phyloP scores from a whole-genome alignment of 2,329 filamentous ascomycete genomes.

The Westerdykella ornata region DNA sequence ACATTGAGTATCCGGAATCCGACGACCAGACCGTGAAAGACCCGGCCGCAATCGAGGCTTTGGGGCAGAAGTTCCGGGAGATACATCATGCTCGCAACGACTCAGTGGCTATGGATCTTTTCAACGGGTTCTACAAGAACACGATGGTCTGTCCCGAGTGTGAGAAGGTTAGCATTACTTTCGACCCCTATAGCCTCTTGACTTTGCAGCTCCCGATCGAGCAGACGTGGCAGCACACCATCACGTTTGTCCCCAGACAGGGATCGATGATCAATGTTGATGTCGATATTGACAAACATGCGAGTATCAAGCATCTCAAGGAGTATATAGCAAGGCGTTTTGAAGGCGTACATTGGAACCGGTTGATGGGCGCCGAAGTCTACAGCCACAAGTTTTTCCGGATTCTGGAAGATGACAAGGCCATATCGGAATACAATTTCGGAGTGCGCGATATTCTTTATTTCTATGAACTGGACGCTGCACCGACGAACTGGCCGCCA shows the following conservation, averaged over 20 bases:
- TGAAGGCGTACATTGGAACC: slow-evolving; percentile 47
- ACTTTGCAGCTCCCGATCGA: slow-evolving; percentile 86
- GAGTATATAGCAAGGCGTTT: slow-evolving; percentile 53
- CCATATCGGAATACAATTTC: slow-evolving; percentile 66
- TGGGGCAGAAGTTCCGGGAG: slow-evolving; percentile 83
- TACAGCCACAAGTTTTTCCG: slow-evolving; percentile 83
- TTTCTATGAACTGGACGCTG: slow-evolving; percentile 69
- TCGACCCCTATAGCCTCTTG: slow-evolving; percentile 93
- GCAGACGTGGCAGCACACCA: slow-evolving; percentile 66
- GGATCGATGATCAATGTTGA: slow-evolving; percentile 64
- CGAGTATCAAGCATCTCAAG: slow-evolving; percentile 62
- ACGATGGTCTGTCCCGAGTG: slow-evolving; percentile 88
- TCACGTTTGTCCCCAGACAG: slow-evolving; percentile 73
- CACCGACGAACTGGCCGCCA: slow-evolving; percentile 70
- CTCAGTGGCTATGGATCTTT: slow-evolving; percentile 89
- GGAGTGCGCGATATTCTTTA: slow-evolving; percentile 55
- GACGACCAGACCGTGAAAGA: slow-evolving; percentile 93
- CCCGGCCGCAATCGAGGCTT: slow-evolving; percentile 68
- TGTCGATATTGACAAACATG: slow-evolving; percentile 74
- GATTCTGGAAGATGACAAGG: slow-evolving; percentile 60
- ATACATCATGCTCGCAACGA: slow-evolving; percentile 91
- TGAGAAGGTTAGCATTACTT: slow-evolving; percentile 94
- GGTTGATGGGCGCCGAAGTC: slow-evolving; percentile 74
- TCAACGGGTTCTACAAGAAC: slow-evolving; percentile 97
- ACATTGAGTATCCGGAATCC: slow-evolving; percentile 95